Conservation (phyloP, 177 flowering plant species). For the Vitis hybrid region DNA sequence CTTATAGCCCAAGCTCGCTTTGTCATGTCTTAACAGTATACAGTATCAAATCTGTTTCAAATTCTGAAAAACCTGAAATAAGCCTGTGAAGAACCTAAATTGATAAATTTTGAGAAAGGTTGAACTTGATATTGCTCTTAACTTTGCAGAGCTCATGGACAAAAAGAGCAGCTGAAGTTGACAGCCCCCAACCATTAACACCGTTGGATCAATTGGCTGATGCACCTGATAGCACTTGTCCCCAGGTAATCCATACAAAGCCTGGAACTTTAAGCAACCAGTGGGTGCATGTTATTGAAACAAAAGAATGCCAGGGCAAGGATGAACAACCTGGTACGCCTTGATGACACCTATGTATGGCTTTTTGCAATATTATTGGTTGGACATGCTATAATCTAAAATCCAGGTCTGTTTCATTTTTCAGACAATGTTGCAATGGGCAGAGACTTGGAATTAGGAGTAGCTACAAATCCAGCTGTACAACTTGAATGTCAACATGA, state of each 20-base stretch:
- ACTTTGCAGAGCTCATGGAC: constrained; percentile 39
- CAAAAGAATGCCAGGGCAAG: constrained; percentile 18
- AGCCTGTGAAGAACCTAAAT: not conserved
- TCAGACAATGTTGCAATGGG: constrained; percentile 19
- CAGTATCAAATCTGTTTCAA: no score
- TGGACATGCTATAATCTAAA: not conserved
- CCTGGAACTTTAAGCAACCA: constrained; percentile 19
- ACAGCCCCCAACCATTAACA: constrained; percentile 22
- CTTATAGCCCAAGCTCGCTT: no score
- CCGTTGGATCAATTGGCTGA: constrained; percentile 19
- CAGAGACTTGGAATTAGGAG: constrained; percentile 16
- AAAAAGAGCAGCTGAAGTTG: constrained; percentile 22
- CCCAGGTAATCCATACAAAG: constrained; percentile 28
- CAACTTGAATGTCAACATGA: constrained; percentile 10
- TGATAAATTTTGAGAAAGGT: not conserved
- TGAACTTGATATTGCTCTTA: not conserved
- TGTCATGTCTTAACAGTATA: no score
- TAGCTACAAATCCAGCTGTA: constrained; percentile 7
- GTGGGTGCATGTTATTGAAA: constrained; percentile 14
- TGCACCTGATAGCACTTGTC: constrained; percentile 39
- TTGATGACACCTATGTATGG: not conserved
- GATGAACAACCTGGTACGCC: constrained; percentile 28
- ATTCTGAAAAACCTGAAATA: no score
- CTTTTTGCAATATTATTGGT: not conserved
- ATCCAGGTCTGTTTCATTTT: constrained; percentile 1